Percentiles rank a stretch among this genome's conserved stretches.
These are phyloP conservation scores for Leccinum rimulosum DNA, from an alignment of 768 basidiomycete species.

Conservation along the genomic window DNA sequence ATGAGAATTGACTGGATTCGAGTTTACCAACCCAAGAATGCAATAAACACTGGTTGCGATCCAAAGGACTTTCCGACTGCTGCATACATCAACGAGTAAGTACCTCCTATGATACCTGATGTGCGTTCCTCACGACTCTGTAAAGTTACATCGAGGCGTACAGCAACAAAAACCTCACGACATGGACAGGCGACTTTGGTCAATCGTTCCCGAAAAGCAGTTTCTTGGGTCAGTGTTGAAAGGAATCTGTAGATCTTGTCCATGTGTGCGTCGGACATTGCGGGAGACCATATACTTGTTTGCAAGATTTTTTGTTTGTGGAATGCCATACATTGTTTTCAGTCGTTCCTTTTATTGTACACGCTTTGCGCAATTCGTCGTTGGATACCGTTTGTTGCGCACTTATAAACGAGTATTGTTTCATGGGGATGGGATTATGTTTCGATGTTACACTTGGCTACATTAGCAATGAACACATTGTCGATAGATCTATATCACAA, in stretches of 20 bases:
- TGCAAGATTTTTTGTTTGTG: too few relatives aligned
- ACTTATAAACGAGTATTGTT: conserved; percentile 4
- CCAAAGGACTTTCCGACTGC: conserved; percentile 76
- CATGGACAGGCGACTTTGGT: conserved; percentile 62
- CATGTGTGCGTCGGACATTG: conserved; percentile 7
- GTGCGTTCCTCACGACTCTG: conserved; percentile 3
- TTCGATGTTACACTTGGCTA: conserved; percentile 13
- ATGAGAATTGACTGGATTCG: conserved; percentile 88
- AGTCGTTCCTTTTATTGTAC: conserved; percentile 5
- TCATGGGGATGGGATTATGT: conserved; percentile 1
- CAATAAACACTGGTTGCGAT: conserved; percentile 81
- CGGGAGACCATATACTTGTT: background rate
- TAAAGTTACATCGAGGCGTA: conserved; percentile 67
- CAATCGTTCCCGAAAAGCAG: conserved; percentile 70
- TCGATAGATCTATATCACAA: conserved; percentile 17
- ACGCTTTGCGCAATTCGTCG: conserved; percentile 6
- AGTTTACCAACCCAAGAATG: conserved; percentile 76
- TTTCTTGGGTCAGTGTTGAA: conserved; percentile 58
- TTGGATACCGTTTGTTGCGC: conserved; percentile 11
- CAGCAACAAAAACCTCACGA: conserved; percentile 60
- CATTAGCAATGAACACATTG: conserved; percentile 24
- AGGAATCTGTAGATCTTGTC: conserved; percentile 4
- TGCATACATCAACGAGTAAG: conserved; percentile 73
- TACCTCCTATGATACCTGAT: background rate
- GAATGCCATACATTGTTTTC: background rate